phyloP scores from a whole-genome alignment of 2,329 filamentous ascomycete genomes.

The Dendrostoma leiphaemia region DNA sequence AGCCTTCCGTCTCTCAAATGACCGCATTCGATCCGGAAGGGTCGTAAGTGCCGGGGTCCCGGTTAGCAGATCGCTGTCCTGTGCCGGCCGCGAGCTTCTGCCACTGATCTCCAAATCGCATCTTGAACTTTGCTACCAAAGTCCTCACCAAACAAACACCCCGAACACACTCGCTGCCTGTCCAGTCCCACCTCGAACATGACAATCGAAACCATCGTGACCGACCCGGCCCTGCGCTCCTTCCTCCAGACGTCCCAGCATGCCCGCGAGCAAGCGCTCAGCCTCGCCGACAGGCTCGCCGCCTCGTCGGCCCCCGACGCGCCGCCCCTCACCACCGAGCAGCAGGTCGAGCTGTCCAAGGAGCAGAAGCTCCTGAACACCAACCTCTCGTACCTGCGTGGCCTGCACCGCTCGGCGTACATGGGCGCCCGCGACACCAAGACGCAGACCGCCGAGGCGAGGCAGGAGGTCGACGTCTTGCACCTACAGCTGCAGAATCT shows the following conservation, averaged over 20 bases:
- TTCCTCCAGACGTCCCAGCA: constrained; percentile 72
- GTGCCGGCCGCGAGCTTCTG: background rate
- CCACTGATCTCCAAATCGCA: background rate
- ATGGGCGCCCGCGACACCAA: constrained; percentile 84
- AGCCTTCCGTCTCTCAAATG: too few species aligned
- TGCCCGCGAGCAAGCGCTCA: constrained; percentile 69
- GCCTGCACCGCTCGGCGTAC: constrained; percentile 78
- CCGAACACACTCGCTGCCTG: background rate
- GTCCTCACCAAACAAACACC: background rate
- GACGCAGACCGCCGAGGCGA: constrained; percentile 77
- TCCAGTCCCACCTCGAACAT: constrained; percentile 32
- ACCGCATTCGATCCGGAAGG: too few species aligned
- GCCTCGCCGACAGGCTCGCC: constrained; percentile 55
- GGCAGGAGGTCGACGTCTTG: constrained; percentile 86
- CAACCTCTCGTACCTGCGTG: constrained; percentile 76
- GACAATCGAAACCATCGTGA: constrained; percentile 58
- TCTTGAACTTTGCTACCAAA: background rate
- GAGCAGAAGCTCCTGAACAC: constrained; percentile 79
- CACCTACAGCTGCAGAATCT: constrained; percentile 94
- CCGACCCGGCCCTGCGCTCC: constrained; percentile 62
- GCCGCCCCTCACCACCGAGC: constrained; percentile 40
- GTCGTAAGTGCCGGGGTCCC: background rate
- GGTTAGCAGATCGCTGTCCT: too few species aligned
- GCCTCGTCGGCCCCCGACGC: constrained; percentile 42
- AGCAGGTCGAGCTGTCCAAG: constrained; percentile 62